Evolutionary conservation across 2,329 filamentous ascomycete genomes (phyloP).

Genomic region (Pseudocercospora ulei): DNA sequence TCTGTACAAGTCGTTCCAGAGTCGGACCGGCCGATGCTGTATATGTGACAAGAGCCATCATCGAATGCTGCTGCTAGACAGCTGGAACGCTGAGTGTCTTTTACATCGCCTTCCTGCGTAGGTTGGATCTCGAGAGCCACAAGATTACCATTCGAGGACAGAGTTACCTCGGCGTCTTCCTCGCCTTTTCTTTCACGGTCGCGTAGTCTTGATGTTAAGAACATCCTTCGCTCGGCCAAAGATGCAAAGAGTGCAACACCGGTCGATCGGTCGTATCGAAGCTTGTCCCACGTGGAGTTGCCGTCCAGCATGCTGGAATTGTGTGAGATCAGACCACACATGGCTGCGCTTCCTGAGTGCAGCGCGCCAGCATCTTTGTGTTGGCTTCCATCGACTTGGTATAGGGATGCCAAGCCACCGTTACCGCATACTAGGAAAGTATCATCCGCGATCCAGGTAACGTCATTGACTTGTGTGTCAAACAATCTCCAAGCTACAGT

Average conservation of each 20-base stretch:
- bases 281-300: constrained; percentile 23
- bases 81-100: constrained; percentile 9
- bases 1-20: constrained; percentile 12
- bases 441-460: constrained; percentile 39
- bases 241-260: constrained; percentile 34
- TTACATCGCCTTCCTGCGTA: constrained; percentile 1
- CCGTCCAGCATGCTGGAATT: constrained; percentile 17
- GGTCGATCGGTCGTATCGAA: constrained; percentile 34
- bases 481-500: constrained; percentile 38
- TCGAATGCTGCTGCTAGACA: constrained; percentile 37
- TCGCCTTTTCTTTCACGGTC: constrained; percentile 5
- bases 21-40: constrained; percentile 31
- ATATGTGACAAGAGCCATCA: constrained; percentile 37
- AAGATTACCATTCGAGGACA: constrained; percentile 21
- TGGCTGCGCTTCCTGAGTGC: constrained; percentile 12
- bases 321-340: constrained; percentile 19
- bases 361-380: constrained; percentile 9
- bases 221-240: constrained; percentile 27
- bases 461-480: constrained; percentile 38
- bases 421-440: constrained; percentile 41
- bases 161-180: constrained; percentile 8
- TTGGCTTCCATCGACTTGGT: constrained; percentile 20
- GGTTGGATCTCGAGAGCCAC: constrained; percentile 39
- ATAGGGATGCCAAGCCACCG: constrained; percentile 23
- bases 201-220: constrained; percentile 31